phyloP scores from a whole-genome alignment of 2,329 filamentous ascomycete genomes.

The Raffaelea ambrosiae region DNA sequence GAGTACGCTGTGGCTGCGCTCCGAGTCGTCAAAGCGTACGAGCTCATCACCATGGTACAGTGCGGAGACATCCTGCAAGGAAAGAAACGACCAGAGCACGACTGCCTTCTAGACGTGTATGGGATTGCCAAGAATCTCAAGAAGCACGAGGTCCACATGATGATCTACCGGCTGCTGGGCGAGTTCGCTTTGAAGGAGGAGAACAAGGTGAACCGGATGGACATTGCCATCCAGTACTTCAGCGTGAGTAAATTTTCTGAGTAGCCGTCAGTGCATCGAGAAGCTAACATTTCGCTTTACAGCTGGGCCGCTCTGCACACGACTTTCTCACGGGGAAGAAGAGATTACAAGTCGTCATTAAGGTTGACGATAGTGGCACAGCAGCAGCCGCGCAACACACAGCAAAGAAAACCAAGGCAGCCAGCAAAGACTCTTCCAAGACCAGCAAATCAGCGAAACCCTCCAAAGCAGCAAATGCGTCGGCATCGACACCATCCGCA shows the following conservation, averaged over 20 bases:
- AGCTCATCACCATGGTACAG: constrained; percentile 64
- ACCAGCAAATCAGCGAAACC: constrained; percentile 9
- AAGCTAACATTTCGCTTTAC: no score
- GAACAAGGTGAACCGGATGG: constrained; percentile 53
- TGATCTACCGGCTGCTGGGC: constrained; percentile 69
- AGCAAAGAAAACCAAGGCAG: neutral
- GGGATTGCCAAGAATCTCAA: constrained; percentile 63
- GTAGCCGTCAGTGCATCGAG: no score
- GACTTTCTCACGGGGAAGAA: constrained; percentile 35
- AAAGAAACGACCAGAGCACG: constrained; percentile 50
- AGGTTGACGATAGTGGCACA: constrained; percentile 20
- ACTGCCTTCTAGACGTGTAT: constrained; percentile 45
- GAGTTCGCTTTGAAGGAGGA: constrained; percentile 68
- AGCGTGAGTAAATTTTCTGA: constrained; percentile 40
- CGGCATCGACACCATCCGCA: constrained; percentile 6
- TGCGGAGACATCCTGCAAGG: constrained; percentile 81
- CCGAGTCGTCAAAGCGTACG: constrained; percentile 51
- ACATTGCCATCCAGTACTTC: constrained; percentile 70
- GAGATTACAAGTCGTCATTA: constrained; percentile 33
- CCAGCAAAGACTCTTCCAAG: constrained; percentile 1
- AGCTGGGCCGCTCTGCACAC: constrained; percentile 32
- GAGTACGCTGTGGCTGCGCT: constrained; percentile 64
- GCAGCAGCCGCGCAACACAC: neutral
- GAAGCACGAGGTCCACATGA: constrained; percentile 68
- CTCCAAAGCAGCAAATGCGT: constrained; percentile 1